Conservation (phyloP, 768 basidiomycete genomes). For the Tremella mesenterica region DNA sequence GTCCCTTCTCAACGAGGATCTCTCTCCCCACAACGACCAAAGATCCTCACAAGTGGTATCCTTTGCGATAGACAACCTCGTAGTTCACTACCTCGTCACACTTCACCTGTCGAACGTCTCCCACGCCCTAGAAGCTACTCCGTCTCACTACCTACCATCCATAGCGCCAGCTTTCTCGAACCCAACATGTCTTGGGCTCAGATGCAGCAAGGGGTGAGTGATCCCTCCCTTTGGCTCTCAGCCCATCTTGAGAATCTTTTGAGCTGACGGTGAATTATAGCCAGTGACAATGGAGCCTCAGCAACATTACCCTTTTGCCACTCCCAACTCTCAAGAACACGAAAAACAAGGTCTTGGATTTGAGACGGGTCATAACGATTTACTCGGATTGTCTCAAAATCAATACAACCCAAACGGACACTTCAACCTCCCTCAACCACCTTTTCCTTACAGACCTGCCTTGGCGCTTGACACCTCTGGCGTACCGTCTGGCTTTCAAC, state of each 20-base stretch:
- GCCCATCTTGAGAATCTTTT: not conserved
- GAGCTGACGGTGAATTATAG: not conserved
- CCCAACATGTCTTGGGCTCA: not conserved
- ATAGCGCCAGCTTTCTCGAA: constrained; percentile 1
- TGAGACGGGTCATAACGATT: not conserved
- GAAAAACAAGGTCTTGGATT: not conserved
- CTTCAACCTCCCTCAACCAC: not conserved
- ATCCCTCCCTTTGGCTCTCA: not conserved
- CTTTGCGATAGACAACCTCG: too few relatives aligned
- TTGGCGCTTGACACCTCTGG: not conserved
- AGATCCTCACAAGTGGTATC: too few relatives aligned
- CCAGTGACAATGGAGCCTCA: not conserved
- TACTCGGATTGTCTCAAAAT: not conserved
- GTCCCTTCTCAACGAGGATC: too few relatives aligned
- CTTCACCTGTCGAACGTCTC: too few relatives aligned
- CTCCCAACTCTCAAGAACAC: not conserved
- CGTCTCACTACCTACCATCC: constrained; percentile 4
- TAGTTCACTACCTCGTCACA: too few relatives aligned
- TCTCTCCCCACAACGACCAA: too few relatives aligned
- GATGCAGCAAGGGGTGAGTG: not conserved
- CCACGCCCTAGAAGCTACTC: constrained; percentile 2
- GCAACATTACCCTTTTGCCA: not conserved
- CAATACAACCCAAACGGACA: not conserved
- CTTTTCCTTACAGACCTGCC: not conserved
- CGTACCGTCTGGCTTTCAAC: not conserved